Conservation (phyloP, 1,284 basidiomycete species). For the Ganoderma sinense region DNA sequence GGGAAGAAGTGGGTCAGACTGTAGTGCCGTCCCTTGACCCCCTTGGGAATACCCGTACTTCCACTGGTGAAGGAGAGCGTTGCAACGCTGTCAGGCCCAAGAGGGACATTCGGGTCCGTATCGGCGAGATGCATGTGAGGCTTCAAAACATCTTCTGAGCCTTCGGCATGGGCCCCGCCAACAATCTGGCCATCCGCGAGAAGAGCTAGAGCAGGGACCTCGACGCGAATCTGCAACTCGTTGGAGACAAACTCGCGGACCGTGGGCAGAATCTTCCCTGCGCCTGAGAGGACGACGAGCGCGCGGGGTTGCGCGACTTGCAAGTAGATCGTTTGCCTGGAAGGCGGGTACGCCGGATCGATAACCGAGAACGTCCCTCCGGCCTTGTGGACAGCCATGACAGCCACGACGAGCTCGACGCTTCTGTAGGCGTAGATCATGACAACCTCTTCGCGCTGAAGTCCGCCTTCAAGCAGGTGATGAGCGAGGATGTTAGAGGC, state of each 20-base stretch:
- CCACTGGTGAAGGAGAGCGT: constrained; percentile 98
- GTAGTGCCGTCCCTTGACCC: constrained; percentile 95
- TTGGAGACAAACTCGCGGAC: constrained; percentile 88
- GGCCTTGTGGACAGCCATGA: constrained; percentile 96
- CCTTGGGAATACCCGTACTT: constrained; percentile 98
- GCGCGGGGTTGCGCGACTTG: constrained; percentile 95
- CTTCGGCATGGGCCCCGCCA: constrained; percentile 49
- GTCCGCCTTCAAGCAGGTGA: constrained; percentile 85
- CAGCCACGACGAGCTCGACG: constrained; percentile 96
- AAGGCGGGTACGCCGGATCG: constrained; percentile 96
- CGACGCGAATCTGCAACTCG: constrained; percentile 89
- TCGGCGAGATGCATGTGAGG: constrained; percentile 62
- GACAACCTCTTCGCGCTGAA: constrained; percentile 95
- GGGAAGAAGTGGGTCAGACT: constrained; percentile 99
- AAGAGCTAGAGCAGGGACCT: constrained; percentile 91
- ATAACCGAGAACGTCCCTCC: constrained; percentile 99
- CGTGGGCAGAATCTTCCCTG: constrained; percentile 82
- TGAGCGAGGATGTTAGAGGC: constrained; percentile 94
- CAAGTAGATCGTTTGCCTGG: constrained; percentile 95
- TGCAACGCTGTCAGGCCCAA: constrained; percentile 96
- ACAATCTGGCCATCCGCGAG: constrained; percentile 66
- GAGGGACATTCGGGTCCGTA: constrained; percentile 80
- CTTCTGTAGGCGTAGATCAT: constrained; percentile 99
- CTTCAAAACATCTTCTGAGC: constrained; percentile 60
- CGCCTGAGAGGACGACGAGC: constrained; percentile 91